Percentiles rank a stretch among this genome's conserved stretches.
Conservation (phyloP, 768 basidiomycete species). For the Russula vinacea region DNA sequence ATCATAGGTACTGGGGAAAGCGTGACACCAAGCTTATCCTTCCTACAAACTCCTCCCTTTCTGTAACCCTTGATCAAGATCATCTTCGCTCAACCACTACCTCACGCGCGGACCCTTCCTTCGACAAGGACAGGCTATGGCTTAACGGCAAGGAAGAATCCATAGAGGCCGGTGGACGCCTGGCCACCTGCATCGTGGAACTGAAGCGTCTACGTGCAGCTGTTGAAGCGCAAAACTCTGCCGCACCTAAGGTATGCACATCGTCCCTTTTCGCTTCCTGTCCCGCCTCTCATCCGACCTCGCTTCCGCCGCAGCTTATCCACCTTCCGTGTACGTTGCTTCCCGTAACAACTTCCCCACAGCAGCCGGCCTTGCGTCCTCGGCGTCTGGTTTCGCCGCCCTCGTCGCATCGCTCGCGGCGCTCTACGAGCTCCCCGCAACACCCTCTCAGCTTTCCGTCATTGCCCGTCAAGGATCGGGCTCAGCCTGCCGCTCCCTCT, state of each 20-base stretch:
- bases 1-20: conserved; percentile 93
- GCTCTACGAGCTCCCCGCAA: conserved; percentile 77
- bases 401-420: conserved; percentile 85
- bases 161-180: conserved; percentile 76
- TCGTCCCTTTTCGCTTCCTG: conserved; percentile 6
- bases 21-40: conserved; percentile 92
- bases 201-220: conserved; percentile 73
- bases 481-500: conserved; percentile 95
- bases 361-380: conserved; percentile 95
- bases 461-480: conserved; percentile 98
- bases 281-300: conserved; percentile 23
- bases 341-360: conserved; percentile 99
- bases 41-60: conserved; percentile 97
- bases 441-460: conserved; percentile 79
- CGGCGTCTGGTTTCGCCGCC: conserved; percentile 95
- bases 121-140: conserved; percentile 81
- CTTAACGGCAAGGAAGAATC: conserved; percentile 90
- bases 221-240: conserved; percentile 68
- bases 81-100: conserved; percentile 93
- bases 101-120: conserved; percentile 75
- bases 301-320: conserved; percentile 53
- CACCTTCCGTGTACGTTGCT: conserved; percentile 75
- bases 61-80: conserved; percentile 95
- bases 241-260: conserved; percentile 58
- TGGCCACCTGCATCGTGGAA: conserved; percentile 82